These are phyloP conservation scores for Cytospora chrysosperma DNA, from an alignment of 2,329 filamentous ascomycete genomes.

Conservation along the genomic window DNA sequence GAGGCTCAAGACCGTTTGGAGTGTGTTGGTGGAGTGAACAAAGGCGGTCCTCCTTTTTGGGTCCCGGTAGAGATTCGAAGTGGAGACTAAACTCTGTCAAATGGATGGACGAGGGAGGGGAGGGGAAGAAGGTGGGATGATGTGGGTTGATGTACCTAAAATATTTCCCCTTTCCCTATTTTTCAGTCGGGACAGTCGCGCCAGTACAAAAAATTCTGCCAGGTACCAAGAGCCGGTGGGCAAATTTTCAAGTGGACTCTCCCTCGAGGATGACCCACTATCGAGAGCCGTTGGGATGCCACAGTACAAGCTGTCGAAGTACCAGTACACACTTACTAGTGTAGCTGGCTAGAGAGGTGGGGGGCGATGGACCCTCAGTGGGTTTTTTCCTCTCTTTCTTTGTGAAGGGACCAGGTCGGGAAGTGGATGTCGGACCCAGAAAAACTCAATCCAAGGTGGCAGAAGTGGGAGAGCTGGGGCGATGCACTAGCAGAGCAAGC, in stretches of 20 bases:
- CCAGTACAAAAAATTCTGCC: constrained; percentile 25
- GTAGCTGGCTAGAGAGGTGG: constrained; percentile 6
- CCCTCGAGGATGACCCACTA: constrained; percentile 21
- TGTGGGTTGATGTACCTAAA: constrained; percentile 27
- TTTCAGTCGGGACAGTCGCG: constrained; percentile 18
- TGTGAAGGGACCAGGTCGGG: constrained; percentile 18
- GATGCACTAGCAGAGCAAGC: neutral
- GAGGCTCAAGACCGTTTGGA: constrained; percentile 26
- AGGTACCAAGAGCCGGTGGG: constrained; percentile 23
- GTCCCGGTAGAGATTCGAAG: constrained; percentile 24
- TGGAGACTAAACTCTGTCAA: constrained; percentile 27
- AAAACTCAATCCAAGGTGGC: constrained; percentile 3
- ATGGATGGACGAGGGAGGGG: constrained; percentile 26
- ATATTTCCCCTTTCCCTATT: constrained; percentile 25
- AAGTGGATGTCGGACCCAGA: constrained; percentile 16
- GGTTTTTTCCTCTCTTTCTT: constrained; percentile 1
- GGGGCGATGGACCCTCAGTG: constrained; percentile 10
- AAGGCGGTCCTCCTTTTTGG: constrained; percentile 26
- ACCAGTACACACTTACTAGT: constrained; percentile 8
- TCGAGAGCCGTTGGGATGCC: constrained; percentile 15
- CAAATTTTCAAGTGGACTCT: constrained; percentile 22
- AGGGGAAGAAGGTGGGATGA: constrained; percentile 23
- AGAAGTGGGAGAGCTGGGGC: constrained; percentile 1
- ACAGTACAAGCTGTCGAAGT: constrained; percentile 14
- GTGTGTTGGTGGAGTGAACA: constrained; percentile 25